These are phyloP conservation scores for Colletotrichum destructivum DNA, from an alignment of 2,329 filamentous ascomycete species.

Conservation along the genomic window DNA sequence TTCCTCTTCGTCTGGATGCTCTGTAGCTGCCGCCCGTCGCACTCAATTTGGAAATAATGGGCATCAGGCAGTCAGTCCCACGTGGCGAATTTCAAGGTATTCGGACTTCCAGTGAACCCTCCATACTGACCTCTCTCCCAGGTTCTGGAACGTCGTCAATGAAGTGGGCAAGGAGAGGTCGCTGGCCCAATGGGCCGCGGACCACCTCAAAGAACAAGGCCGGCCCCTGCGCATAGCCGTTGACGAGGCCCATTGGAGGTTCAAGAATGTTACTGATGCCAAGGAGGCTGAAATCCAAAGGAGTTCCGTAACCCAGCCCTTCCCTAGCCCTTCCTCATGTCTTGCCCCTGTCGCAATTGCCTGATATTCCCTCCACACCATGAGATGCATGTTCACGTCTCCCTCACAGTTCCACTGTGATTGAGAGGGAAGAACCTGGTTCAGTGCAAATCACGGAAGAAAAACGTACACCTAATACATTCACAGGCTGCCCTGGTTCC, in stretches of 20 bases:
- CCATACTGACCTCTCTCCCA: neutral
- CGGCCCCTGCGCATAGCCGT: slow-evolving; percentile 10
- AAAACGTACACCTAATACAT: neutral
- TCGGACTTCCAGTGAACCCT: no score
- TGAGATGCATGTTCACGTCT: neutral
- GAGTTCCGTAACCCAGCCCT: neutral
- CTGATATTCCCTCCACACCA: no score
- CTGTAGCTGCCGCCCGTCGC: neutral
- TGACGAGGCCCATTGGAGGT: slow-evolving; percentile 23
- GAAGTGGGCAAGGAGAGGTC: neutral
- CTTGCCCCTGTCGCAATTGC: neutral
- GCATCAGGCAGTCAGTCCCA: neutral
- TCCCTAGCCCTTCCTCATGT: neutral
- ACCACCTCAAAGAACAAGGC: slow-evolving; percentile 3
- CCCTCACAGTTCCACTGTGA: neutral
- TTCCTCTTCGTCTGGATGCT: neutral
- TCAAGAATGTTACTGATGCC: neutral
- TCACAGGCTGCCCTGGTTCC: neutral
- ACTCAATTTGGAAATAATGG: neutral
- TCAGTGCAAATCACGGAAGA: no score
- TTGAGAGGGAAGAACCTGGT: no score
- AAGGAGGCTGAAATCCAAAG: neutral
- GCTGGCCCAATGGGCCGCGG: slow-evolving; percentile 9
- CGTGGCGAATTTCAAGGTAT: fast-evolving
- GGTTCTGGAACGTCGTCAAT: neutral